Conservation (phyloP, 345 rosid genomes). For the Moricandia arvensis region DNA sequence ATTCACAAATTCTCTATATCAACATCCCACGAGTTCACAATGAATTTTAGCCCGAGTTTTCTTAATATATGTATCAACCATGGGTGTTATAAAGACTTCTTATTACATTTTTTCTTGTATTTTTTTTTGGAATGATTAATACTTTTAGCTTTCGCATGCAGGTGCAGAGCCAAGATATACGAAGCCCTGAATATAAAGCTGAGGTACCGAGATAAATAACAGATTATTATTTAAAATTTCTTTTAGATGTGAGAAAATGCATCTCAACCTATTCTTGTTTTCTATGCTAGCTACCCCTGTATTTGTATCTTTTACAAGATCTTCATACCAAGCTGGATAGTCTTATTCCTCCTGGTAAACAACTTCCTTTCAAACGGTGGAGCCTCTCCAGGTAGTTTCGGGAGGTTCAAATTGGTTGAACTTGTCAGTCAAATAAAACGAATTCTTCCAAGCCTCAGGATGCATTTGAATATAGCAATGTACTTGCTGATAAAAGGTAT, state of each 20-base stretch:
- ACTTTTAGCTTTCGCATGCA: slow-evolving; percentile 11
- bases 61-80: neutral
- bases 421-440: slow-evolving; percentile 47
- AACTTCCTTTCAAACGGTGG: slow-evolving; percentile 42
- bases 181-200: slow-evolving; percentile 64
- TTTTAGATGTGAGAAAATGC: neutral
- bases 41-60: neutral
- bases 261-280: slow-evolving; percentile 24
- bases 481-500: slow-evolving; percentile 61
- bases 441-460: slow-evolving; percentile 56
- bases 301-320: slow-evolving; percentile 68
- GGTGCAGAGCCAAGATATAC: slow-evolving; percentile 52
- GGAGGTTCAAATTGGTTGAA: slow-evolving; percentile 43
- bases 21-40: neutral
- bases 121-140: neutral
- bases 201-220: slow-evolving; percentile 53
- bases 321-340: slow-evolving; percentile 66
- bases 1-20: neutral
- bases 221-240: neutral
- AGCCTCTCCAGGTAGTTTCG: slow-evolving; percentile 39
- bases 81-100: neutral
- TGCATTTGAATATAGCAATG: slow-evolving; percentile 53
- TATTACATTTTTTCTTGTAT: neutral
- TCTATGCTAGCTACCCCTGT: slow-evolving; percentile 61
- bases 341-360: slow-evolving; percentile 48